Base-by-base conservation (phyloP, 495 filamentous ascomycete species). In the Pyrenula aspistea region DNA sequence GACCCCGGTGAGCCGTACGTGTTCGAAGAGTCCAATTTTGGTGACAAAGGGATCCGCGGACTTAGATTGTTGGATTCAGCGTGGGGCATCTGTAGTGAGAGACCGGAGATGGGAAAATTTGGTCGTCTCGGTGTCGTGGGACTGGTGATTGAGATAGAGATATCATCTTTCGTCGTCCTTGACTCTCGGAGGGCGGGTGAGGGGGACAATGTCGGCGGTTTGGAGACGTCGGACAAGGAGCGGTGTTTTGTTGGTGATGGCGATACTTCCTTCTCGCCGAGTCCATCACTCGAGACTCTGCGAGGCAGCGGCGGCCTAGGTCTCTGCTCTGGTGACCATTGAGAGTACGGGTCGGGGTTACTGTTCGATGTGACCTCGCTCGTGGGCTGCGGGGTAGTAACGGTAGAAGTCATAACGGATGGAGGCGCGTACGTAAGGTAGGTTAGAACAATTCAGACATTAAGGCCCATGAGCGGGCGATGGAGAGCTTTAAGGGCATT, bases 1-100 rank as follows among this genome's bases (percentile, higher is more conserved):
- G 88, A 93, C n/a, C 81, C 76, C 15, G 86, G 84, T 2, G 89
- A 89, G 51, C 87, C 86, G 73, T 93, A 96, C 25, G 83, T 87
- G 58, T 87, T 85, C 15, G 85, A 83, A 57, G 86, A 77, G 63
- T 95, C 90, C 48, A 92, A 80, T 63, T 93, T 89, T 10, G 91
- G 91, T 1, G 88, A 93, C 56, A 92, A 78, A 58, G 91, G 89
- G 25, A 79, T 79, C 56, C 82, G 82, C 62, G 76, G 85, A 56
- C 75, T 73, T 53, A 81, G 72, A 31, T 78, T 73, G n/a, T 80
- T 75, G 21, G 82, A 76, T 57, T 78, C 78, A 55, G 75, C 77
- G 20, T 81, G 73, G 20, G 87, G 80, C 74, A 93, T 81, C 63
- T 91, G 87, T 59, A 95, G 73, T 12, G 87, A 84, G 24, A 94